These are phyloP conservation scores for Pichia kluyveri DNA, from an alignment of 805 yeast genomes.

Conservation along the genomic window DNA sequence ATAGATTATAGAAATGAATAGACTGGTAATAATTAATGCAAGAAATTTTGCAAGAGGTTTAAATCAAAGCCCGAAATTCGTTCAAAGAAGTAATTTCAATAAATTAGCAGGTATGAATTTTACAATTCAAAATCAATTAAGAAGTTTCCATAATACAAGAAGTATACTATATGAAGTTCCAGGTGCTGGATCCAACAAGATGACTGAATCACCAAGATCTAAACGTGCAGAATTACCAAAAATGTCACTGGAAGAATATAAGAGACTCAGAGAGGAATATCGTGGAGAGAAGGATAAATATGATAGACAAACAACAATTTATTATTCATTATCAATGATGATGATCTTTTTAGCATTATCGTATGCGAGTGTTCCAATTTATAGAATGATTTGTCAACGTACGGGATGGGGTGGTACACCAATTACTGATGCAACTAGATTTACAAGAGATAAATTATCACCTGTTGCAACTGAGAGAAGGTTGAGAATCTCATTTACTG, in stretches of 20 bases:
- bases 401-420: slow-evolving; percentile 97
- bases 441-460: slow-evolving; percentile 78
- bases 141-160: slow-evolving; percentile 1
- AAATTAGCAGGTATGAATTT: too few species aligned
- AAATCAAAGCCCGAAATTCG: neutral
- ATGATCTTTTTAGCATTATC: slow-evolving; percentile 67
- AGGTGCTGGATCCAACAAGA: slow-evolving; percentile 6
- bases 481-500: slow-evolving; percentile 78
- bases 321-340: slow-evolving; percentile 61
- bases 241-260: slow-evolving; percentile 25
- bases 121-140: neutral
- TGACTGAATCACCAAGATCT: slow-evolving; percentile 6
- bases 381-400: slow-evolving; percentile 83
- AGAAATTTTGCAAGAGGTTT: neutral
- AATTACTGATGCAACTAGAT: slow-evolving; percentile 69
- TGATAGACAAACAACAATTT: slow-evolving; percentile 47
- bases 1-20: neutral
- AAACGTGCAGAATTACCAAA: slow-evolving; percentile 18
- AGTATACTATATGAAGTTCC: slow-evolving; percentile 9
- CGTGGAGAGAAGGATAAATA: slow-evolving; percentile 19
- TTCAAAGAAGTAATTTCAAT: too few species aligned
- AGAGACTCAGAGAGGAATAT: slow-evolving; percentile 19
- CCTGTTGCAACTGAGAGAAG: slow-evolving; percentile 83
- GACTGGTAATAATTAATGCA: neutral
- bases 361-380: slow-evolving; percentile 88